Evolutionary conservation across 805 yeast species (phyloP), one percentile per base, ranked within the genome.

Genomic region (Wickerhamiella sergipiensis): DNA sequence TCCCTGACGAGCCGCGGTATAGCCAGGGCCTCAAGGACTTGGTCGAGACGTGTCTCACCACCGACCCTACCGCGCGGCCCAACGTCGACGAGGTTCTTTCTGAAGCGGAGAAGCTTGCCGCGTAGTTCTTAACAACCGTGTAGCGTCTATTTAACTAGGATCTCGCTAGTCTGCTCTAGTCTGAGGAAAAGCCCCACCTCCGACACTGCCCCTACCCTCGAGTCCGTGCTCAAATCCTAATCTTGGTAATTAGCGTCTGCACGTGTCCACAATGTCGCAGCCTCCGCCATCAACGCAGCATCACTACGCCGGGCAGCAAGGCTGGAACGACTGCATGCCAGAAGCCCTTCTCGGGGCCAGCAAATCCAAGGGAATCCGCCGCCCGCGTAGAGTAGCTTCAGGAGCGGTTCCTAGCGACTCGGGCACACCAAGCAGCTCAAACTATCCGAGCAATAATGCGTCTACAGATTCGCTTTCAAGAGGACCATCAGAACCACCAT

Each of bases 11-110:
- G 50, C 75, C 77, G 10, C 64, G 59, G 12, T 87, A 82, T 64
- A 73, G 83, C 1, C 70, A 70, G 0, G 77, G 69, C 5, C 69
- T 86, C 45, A 72, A 81, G 51, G 73, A 70, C 1, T 55, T 88
- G 44, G 79, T 89, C 10, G 59, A 64, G 36, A 60, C 62, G 52
- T 88, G 96, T 64, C 67, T 89, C 50, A 73, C 71, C 6, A 72
- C 81, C 10, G 81, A 85, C 50, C 78, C 88, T 0, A 58, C 57
- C 0, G 62, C 73, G 38, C 71, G 97, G 53, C 95, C 95, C 0
- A 54, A 72, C 0, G 73, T 82, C 21, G 85, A 79, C 55, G 74
- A 74, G 45, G 75, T 85, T 2, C 60, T 83, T 13, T 24, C 18
- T 3, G 40, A 36, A 17, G 40, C 40, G 7, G 19, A 36, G 13